Evolutionary conservation across 306 rosid genomes (phyloP), one percentile per base, ranked within the genome.

Genomic region (Quercus wislizeni): DNA sequence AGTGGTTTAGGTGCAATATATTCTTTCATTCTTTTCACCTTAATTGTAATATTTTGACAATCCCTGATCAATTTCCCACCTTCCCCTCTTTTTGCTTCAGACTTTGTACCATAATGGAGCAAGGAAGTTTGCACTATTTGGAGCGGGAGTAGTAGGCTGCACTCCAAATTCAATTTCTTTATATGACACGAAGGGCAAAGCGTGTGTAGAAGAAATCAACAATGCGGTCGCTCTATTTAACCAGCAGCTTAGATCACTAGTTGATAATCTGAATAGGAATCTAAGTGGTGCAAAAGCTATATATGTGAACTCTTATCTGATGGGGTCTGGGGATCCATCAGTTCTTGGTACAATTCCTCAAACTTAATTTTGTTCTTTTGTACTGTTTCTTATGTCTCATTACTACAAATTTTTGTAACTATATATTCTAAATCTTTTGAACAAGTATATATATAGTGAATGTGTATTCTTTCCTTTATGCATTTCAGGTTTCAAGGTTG

Each of bases 61-160:
- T 33, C 41, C 2, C 41, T 5, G 41, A 33, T 5, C 8, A 33
- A 5, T 33, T 5, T 5, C 41, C 41, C 7, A 33, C 41, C 41
- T 33, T 33, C 41, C 38, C 41, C 41, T 33, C 8, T 33, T 73
- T 35, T 21, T 63, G 41, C 35, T 28, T 11, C 73, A 88, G 87
- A 28, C 0, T 2, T 74, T 92, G 76, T 75, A 46, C 76, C 6
- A 6, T 4, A 3, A 13, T 58, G 90, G 97, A 67, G 97, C 91
- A 54, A 87, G 91, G 74, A 92, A 86, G 77, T 59, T 62, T 17
- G 88, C 78, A 1, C 1, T 89, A 43, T 41, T 70, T 58, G 90
- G 92, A 58, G 0, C 76, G 33, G 91, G 90, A 19, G 57, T 0
- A 0, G 8, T 92, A 10, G 97, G 97, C 0, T 87, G 87, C 71